These are phyloP conservation scores for Pichia cabralensis DNA, from an alignment of 805 yeast genomes.

Conservation along the genomic window DNA sequence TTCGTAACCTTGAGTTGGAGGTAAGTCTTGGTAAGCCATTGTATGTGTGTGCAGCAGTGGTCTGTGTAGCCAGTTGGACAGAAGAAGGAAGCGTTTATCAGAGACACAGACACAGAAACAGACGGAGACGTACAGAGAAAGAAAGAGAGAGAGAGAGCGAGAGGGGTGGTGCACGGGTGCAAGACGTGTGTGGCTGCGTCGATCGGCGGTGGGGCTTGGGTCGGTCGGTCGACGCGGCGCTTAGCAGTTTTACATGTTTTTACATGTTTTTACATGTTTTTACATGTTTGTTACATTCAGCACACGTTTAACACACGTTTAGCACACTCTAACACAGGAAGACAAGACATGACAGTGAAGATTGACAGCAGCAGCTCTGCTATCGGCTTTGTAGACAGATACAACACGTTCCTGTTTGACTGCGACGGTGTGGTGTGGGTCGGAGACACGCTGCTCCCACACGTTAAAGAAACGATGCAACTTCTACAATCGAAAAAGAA, in stretches of 20 bases:
- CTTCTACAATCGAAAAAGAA: conserved; percentile 48
- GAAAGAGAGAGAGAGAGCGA: neutral
- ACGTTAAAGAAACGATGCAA: conserved; percentile 64
- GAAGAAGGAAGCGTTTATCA: no score
- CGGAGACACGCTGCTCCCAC: conserved; percentile 73
- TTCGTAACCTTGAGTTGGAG: conserved; percentile 80
- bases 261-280: no score
- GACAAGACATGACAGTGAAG: conserved; percentile 47
- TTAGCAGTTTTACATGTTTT: no score
- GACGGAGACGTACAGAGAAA: no score
- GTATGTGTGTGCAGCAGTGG: neutral
- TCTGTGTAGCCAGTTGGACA: no score
- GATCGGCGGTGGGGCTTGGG: no score
- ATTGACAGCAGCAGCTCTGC: conserved; percentile 37
- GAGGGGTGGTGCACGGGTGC: neutral
- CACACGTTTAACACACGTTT: no score
- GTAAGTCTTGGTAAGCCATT: conserved; percentile 57
- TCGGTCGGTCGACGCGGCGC: no score
- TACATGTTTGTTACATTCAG: no score
- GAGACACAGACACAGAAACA: no score
- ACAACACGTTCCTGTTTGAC: conserved; percentile 86
- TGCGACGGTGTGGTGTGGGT: conserved; percentile 98
- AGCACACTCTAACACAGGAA: no score
- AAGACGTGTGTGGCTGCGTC: no score
- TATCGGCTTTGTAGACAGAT: conserved; percentile 45